A percentile compares a stretch with the other conserved stretches of the same genome.
Conservation (phyloP, 2,329 filamentous ascomycete genomes). For the Pyricularia sp. region DNA sequence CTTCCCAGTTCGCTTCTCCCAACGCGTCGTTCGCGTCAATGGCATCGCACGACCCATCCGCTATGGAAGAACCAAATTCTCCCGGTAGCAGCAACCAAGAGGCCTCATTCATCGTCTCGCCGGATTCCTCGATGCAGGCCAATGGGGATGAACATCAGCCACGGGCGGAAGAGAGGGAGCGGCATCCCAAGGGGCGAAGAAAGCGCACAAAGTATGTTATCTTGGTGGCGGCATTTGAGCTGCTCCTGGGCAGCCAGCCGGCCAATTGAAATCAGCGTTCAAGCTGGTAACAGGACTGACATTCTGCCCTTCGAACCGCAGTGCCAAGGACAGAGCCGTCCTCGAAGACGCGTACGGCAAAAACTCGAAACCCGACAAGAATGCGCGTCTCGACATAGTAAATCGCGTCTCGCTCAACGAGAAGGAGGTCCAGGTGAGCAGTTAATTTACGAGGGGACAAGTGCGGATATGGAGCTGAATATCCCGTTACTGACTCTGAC, state of each 20-base stretch:
- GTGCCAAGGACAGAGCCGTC: conserved; percentile 79
- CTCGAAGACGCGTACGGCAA: conserved; percentile 77
- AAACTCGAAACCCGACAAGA: conserved; percentile 88
- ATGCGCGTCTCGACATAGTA: conserved; percentile 75
- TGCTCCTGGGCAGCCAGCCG: background rate
- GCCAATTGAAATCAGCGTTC: background rate
- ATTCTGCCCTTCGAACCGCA: conserved; percentile 24
- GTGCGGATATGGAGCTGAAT: background rate
- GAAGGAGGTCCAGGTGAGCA: conserved; percentile 91
- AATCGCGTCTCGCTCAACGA: conserved; percentile 80
- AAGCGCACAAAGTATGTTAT: conserved; percentile 51
- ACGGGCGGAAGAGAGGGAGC: conserved; percentile 16
- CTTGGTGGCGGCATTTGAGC: background rate
- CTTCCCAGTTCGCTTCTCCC: conserved; percentile 6
- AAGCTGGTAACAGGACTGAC: background rate
- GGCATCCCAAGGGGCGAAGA: conserved; percentile 50
- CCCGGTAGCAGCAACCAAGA: conserved; percentile 8
- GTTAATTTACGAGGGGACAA: background rate
- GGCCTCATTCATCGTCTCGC: conserved; percentile 9
- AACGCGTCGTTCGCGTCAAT: conserved; percentile 6
- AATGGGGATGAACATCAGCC: background rate
- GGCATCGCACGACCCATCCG: background rate
- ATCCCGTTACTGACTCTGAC: background rate
- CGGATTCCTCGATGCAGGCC: conserved; percentile 8
- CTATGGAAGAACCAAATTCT: conserved; percentile 8